Evolutionary conservation across 441 rosid species (phyloP), one percentile per base, ranked within the genome.

Genomic region (Aquilaria agallochum): DNA sequence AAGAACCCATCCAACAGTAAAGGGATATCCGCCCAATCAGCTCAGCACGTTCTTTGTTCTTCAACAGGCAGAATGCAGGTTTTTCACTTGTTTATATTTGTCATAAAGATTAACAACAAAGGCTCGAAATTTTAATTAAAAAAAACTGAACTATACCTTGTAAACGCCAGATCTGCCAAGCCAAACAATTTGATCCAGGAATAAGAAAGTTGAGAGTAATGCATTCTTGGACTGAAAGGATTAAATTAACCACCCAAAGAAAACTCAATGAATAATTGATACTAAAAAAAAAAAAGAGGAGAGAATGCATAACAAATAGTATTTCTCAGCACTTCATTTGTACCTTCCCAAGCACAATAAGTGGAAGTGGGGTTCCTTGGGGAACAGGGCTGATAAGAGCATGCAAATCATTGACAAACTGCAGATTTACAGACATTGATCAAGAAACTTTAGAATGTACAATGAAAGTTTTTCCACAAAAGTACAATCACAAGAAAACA

Each of bases 121-220:
- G 13, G 12, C 12, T 40, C 5, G 10, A 40, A 40, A 40, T 40
- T 40, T 40, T 73, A 36, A 5, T 2, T 11, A 62, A 34, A 59
- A 11, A 45, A 15, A 51, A 33, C 11, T 54, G 49, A 30, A 54
- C 10, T 11, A 44, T 65, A 90, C 99, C 98, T 92, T 88, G 66
- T 88, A 89, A 58, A 95, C 85, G 56, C 98, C 98, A 57, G 90
- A 66, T 85, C 98, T 86, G 68, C 92, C 83, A 62, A 95, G 96
- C 99, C 99, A 92, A 47, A 89, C 93, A 44, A 95, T 67, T 95
- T 95, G 98, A 83, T 95, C 98, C 51, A 95, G 96, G 66, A 95
- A 95, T 72, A 95, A 80, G 90, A 89, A 92, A 47, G 96, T 86
- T 36, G 98, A 90, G 74, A 92, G 65, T 34, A 92, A 60, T 0